Conservation (phyloP, 352 stramenopile species). For the Stramenopiles sp. region DNA sequence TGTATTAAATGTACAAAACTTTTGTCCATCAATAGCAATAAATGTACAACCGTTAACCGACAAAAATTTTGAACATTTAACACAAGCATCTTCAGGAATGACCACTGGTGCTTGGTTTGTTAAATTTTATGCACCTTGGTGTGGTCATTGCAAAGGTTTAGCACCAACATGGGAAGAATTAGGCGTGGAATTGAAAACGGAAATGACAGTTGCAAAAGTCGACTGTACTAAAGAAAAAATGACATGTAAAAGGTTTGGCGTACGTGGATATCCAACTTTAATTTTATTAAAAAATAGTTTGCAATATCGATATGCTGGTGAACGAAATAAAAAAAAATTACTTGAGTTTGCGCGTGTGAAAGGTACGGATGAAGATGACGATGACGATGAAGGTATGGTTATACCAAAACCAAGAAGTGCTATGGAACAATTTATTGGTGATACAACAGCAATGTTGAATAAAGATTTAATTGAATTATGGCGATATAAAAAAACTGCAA, state of each 20-base stretch:
- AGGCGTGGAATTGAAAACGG: slow-evolving; percentile 52
- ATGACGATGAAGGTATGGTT: neutral
- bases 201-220: slow-evolving; percentile 61
- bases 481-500: neutral
- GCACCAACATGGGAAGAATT: slow-evolving; percentile 70
- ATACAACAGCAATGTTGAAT: neutral
- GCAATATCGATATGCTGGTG: neutral
- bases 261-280: slow-evolving; percentile 76
- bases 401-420: neutral
- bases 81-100: neutral
- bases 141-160: slow-evolving; percentile 76
- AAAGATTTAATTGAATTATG: neutral
- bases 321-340: neutral
- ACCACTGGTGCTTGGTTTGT: slow-evolving; percentile 44
- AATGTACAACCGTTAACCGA: neutral
- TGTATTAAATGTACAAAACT: too few species aligned
- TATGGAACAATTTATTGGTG: neutral
- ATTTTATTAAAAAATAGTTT: slow-evolving; percentile 44
- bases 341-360: neutral
- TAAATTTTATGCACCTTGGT: slow-evolving; percentile 83
- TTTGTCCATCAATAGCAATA: too few species aligned
- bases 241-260: slow-evolving; percentile 54
- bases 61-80: neutral
- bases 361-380: neutral
- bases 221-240: slow-evolving; percentile 23